A percentile compares a stretch with the other conserved stretches of the same genome.
phyloP scores from a whole-genome alignment of 345 rosid genomes.

The Acer campestre region DNA sequence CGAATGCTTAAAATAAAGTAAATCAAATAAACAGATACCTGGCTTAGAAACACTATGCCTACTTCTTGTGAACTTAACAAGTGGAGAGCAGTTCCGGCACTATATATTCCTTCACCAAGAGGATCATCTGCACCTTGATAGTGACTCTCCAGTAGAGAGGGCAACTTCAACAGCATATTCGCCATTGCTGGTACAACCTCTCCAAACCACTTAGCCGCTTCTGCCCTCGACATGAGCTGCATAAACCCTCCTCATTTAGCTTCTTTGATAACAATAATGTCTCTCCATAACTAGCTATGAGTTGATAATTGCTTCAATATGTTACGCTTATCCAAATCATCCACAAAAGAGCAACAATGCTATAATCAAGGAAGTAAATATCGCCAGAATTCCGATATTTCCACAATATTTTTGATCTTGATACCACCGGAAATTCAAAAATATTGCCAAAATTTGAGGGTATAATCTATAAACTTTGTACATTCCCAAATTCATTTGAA shows the following conservation, averaged over 20 bases:
- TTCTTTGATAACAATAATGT: neutral
- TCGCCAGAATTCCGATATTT: too few species aligned
- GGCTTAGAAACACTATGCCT: slow-evolving; percentile 77
- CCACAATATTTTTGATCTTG: too few species aligned
- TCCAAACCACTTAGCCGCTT: slow-evolving; percentile 64
- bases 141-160: slow-evolving; percentile 68
- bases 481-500: too few species aligned
- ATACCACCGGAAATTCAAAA: too few species aligned
- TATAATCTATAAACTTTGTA: too few species aligned
- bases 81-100: slow-evolving; percentile 53
- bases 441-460: too few species aligned
- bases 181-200: slow-evolving; percentile 71
- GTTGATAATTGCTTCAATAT: neutral
- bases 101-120: slow-evolving; percentile 24
- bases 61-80: slow-evolving; percentile 62
- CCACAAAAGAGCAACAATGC: neutral
- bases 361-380: too few species aligned
- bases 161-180: slow-evolving; percentile 59
- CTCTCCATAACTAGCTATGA: neutral
- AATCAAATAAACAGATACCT: slow-evolving; percentile 43
- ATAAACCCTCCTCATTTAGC: neutral
- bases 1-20: neutral
- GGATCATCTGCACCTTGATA: slow-evolving; percentile 48
- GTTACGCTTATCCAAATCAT: neutral
- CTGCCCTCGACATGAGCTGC: slow-evolving; percentile 55